Conservation (phyloP, 345 rosid genomes). For the Rhodomyrtus tomentosa region DNA sequence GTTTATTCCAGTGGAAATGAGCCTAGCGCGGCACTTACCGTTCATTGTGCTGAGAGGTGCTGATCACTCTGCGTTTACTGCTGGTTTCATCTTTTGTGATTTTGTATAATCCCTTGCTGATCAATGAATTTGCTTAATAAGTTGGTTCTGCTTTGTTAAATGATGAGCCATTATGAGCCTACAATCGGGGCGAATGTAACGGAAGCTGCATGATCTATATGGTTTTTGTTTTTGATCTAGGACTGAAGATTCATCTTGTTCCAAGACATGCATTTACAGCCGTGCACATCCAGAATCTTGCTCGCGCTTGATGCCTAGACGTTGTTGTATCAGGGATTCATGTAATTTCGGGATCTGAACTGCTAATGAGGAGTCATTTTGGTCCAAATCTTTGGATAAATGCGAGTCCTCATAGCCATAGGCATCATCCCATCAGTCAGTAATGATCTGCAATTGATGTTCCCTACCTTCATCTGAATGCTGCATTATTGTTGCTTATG, state of each 20-base stretch:
- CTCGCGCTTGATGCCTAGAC: neutral
- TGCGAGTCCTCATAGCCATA: neutral
- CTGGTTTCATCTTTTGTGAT: neutral
- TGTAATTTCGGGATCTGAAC: neutral
- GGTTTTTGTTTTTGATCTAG: neutral
- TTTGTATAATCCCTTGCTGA: neutral
- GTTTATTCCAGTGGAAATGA: neutral
- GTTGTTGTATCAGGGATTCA: neutral
- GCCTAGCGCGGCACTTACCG: neutral
- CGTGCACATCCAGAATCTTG: neutral
- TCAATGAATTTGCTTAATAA: neutral
- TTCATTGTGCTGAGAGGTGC: neutral
- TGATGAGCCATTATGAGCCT: neutral
- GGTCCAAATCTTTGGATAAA: neutral
- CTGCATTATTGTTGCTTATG: neutral
- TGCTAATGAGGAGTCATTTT: neutral
- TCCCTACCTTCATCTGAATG: neutral
- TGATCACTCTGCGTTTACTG: neutral
- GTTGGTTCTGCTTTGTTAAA: neutral
- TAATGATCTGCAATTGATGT: neutral
- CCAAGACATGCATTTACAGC: neutral
- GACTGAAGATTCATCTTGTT: neutral
- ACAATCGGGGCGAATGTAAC: neutral
- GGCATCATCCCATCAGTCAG: neutral
- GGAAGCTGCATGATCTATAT: neutral